These are phyloP conservation scores for Strigomonas galati DNA, from an alignment of 208 protist genomes.

Conservation along the genomic window DNA sequence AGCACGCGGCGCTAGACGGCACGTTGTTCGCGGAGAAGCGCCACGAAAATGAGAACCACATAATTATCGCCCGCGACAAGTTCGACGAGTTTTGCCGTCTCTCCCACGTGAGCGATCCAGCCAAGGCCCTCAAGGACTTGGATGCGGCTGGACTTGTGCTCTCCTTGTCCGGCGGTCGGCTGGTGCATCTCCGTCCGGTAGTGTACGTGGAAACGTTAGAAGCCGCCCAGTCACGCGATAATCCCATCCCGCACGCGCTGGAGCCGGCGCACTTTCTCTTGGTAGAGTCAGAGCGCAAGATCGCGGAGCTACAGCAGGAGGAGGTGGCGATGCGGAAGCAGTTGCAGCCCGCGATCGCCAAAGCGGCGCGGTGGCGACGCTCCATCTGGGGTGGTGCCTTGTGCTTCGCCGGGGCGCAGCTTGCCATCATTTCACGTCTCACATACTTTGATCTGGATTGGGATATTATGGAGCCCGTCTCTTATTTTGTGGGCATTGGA, in stretches of 20 bases:
- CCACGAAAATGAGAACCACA: conserved; percentile 16
- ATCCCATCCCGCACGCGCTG: background rate
- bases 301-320: conserved; percentile 28
- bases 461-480: conserved; percentile 90
- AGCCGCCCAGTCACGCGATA: background rate
- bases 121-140: conserved; percentile 36
- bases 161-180: conserved; percentile 33
- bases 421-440: conserved; percentile 77
- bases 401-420: conserved; percentile 53
- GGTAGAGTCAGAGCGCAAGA: conserved; percentile 30
- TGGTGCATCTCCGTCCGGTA: conserved; percentile 61
- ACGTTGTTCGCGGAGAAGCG: conserved; percentile 16
- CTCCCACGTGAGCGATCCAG: conserved; percentile 46
- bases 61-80: conserved; percentile 45
- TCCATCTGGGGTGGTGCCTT: conserved; percentile 59
- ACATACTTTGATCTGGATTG: conserved; percentile 88
- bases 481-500: conserved; percentile 66
- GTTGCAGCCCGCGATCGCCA: conserved; percentile 44
- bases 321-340: conserved; percentile 33
- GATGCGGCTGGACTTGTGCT: conserved; percentile 54
- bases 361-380: conserved; percentile 52
- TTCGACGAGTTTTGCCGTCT: conserved; percentile 55
- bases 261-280: conserved; percentile 32
- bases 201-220: conserved; percentile 45
- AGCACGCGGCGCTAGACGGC: conserved; percentile 34